These are phyloP conservation scores for Niebla homalea DNA, from an alignment of 495 filamentous ascomycete species.

Conservation along the genomic window DNA sequence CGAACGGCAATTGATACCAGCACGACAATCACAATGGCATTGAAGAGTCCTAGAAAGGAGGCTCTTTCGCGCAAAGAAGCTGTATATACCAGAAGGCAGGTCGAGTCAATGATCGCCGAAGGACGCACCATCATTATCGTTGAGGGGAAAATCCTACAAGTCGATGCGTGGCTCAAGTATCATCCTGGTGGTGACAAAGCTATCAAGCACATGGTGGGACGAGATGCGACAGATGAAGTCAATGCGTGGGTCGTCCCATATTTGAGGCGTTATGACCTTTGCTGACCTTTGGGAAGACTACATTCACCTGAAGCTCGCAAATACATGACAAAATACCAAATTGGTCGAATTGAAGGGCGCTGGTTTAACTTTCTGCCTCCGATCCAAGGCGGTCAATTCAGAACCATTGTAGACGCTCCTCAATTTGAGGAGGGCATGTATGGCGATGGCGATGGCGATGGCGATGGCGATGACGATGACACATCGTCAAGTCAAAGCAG, in stretches of 20 bases:
- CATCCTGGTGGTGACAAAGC: conserved; percentile 90
- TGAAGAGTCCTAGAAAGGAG: neutral
- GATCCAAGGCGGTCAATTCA: conserved; percentile 82
- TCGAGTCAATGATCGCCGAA: conserved; percentile 79
- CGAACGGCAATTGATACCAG: too few relatives aligned
- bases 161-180: conserved; percentile 75
- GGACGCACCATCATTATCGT: conserved; percentile 73
- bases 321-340: conserved; percentile 69
- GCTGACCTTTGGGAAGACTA: conserved; percentile 38
- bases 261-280: conserved; percentile 4
- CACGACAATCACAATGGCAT: conserved; percentile 5
- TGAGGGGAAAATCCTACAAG: conserved; percentile 67
- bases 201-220: conserved; percentile 88
- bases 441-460: conserved; percentile 19
- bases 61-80: conserved; percentile 31
- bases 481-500: conserved; percentile 28
- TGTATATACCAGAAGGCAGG: conserved; percentile 54
- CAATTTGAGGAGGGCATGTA: conserved; percentile 5
- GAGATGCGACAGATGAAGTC: conserved; percentile 94
- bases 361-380: conserved; percentile 89
- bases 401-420: conserved; percentile 17
- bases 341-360: conserved; percentile 66
- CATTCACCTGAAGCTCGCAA: conserved; percentile 68
- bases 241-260: conserved; percentile 52
- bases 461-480: conserved; percentile 27